phyloP scores from a whole-genome alignment of 2,329 filamentous ascomycete species.

The Penicillium sp. region DNA sequence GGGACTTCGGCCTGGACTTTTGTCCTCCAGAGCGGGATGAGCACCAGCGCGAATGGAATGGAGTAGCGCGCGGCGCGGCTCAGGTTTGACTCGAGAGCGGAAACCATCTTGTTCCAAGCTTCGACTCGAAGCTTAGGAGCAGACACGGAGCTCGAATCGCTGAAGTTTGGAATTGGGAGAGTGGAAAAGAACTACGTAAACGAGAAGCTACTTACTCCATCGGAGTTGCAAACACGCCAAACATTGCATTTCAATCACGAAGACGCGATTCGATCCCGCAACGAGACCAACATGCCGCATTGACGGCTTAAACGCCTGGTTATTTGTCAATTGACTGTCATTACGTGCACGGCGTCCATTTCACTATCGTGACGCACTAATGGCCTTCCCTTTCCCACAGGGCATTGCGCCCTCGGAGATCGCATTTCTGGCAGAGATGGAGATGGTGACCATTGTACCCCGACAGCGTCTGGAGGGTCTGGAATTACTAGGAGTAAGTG shows the following conservation, averaged over 20 bases:
- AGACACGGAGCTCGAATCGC: not conserved
- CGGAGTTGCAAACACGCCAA: constrained; percentile 35
- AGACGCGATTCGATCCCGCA: constrained; percentile 13
- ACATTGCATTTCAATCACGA: constrained; percentile 21
- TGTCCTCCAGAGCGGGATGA: constrained; percentile 42
- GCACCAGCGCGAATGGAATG: constrained; percentile 35
- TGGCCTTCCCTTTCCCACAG: constrained; percentile 63
- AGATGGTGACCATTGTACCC: constrained; percentile 87
- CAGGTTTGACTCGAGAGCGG: constrained; percentile 30
- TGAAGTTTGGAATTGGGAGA: constrained; percentile 2
- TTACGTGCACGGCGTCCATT: not conserved
- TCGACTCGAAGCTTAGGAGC: not conserved
- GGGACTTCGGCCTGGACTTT: constrained; percentile 52
- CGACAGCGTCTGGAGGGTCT: constrained; percentile 86
- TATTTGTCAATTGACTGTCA: not conserved
- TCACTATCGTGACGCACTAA: constrained; percentile 27
- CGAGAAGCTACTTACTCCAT: constrained; percentile 8
- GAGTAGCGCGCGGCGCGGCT: constrained; percentile 38
- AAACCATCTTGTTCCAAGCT: constrained; percentile 29
- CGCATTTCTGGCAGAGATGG: constrained; percentile 96
- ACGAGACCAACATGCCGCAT: constrained; percentile 5
- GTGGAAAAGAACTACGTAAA: constrained; percentile 7
- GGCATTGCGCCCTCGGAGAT: constrained; percentile 83
- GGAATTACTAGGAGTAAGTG: constrained; percentile 77
- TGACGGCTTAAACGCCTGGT: not conserved